phyloP scores from a whole-genome alignment of 2,329 filamentous ascomycete genomes.

The Neonectria sp. region DNA sequence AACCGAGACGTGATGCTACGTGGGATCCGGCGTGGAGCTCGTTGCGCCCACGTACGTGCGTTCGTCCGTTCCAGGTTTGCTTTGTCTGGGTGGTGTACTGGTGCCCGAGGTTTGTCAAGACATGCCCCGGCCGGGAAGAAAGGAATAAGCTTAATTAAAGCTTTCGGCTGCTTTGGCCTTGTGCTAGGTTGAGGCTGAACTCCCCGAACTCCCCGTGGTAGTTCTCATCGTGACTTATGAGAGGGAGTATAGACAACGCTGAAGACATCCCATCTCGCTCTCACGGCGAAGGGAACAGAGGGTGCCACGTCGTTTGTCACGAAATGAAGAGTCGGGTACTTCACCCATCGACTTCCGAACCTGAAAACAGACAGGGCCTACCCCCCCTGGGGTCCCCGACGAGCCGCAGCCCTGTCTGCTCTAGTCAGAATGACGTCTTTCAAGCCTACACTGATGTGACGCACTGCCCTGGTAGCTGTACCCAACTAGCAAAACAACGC shows the following conservation, averaged over 20 bases:
- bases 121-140: neutral
- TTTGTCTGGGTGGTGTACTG: neutral
- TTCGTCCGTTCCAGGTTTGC: neutral
- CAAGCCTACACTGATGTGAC: slow-evolving; percentile 39
- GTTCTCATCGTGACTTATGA: neutral
- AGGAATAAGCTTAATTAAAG: slow-evolving; percentile 43
- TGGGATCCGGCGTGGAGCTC: slow-evolving; percentile 4
- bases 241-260: no score
- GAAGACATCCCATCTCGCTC: neutral
- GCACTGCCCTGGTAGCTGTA: slow-evolving; percentile 14
- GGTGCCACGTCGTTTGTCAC: neutral
- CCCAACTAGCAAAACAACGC: slow-evolving; percentile 15
- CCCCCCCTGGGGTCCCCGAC: slow-evolving; percentile 19
- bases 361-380: neutral
- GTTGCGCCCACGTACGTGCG: slow-evolving; percentile 17
- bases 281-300: neutral
- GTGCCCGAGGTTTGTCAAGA: neutral
- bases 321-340: slow-evolving; percentile 16
- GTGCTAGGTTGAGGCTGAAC: neutral
- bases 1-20: slow-evolving; percentile 7
- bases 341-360: slow-evolving; percentile 23
- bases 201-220: slow-evolving; percentile 39
- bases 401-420: slow-evolving; percentile 30
- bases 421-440: slow-evolving; percentile 40
- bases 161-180: slow-evolving; percentile 5